Base-by-base conservation (phyloP, 1,139 yeast genomes). In the Geotrichum europaeum region DNA sequence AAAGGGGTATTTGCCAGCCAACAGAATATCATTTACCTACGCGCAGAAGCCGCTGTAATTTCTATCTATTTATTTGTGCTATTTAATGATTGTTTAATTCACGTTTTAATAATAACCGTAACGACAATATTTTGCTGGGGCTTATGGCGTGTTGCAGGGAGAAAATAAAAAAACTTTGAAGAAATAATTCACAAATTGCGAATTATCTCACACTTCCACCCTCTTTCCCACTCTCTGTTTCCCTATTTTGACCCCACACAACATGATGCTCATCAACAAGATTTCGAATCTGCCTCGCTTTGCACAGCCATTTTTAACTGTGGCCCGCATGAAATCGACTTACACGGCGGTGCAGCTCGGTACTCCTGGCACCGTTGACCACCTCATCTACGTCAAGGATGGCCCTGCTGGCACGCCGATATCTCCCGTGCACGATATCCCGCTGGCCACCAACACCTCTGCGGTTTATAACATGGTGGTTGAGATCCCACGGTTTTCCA, bases 401-500 rank as follows among this genome's bases (percentile, higher is more conserved):
- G 87, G 89, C 9, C 6, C 47, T 7, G 10, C 47, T 3, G 47
- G 47, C 47, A 7, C 22, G 9, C 22, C 47, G 9, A 84, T 87
- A 9, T 87, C 95, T 2, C 86, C 83, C 64, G 91, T 92, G 81
- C 99, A 94, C 74, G 99, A 94, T 73, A 81, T 92, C 55, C 97
- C 97, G 51, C 77, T 92, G 66, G 81, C 81, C 62, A 32, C 58
- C 66, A 78, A 79, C 67, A 83, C 84, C 58, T 9, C 51, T n/a
- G 20, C 49, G 2, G 82, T 92, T 47, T 85, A 88, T 66, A 88
- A 88, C 76, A 90, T 94, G 91, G 81, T 94, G 60, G 95, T 90
- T 50, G 99, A 94, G 75, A 92, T 94, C 63, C 97, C 98, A 66
- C 84, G 97, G 72, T 90, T 96, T 96, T 83, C 95, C 65, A 92